A percentile compares a stretch with the other conserved stretches of the same genome.
phyloP scores from a whole-genome alignment of 2,329 filamentous ascomycete species.

The Phialemoniopsis sp. region DNA sequence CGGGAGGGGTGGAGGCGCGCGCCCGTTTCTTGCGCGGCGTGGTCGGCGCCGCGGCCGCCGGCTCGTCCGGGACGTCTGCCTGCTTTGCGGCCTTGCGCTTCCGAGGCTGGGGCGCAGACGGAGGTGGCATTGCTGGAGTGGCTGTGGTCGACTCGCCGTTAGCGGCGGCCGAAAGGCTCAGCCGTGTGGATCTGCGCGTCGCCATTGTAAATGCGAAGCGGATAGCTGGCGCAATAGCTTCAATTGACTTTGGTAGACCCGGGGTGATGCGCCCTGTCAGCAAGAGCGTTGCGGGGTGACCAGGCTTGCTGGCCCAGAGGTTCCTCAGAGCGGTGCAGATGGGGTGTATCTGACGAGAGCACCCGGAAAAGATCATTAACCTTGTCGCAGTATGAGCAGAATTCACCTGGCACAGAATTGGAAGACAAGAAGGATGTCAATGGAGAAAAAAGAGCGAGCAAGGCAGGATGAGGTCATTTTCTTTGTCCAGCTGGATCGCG shows the following conservation, averaged over 20 bases:
- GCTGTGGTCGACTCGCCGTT: constrained; percentile 1
- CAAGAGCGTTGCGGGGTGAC: not conserved
- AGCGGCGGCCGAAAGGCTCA: constrained; percentile 24
- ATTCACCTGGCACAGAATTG: no score
- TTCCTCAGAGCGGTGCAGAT: no score
- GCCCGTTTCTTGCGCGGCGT: constrained; percentile 21
- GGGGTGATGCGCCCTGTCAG: no score
- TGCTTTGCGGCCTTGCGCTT: constrained; percentile 19
- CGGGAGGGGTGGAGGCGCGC: constrained; percentile 25
- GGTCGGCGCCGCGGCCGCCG: constrained; percentile 14
- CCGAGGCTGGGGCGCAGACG: constrained; percentile 10
- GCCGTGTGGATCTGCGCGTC: constrained; percentile 29
- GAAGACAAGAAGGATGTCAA: no score
- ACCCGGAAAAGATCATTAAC: no score
- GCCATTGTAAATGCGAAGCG: constrained; percentile 14
- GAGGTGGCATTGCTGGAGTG: constrained; percentile 8
- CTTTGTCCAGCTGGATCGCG: constrained; percentile 9
- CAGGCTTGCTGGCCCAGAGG: no score
- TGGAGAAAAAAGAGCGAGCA: no score
- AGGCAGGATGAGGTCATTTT: no score
- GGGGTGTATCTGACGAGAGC: no score
- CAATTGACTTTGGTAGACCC: no score
- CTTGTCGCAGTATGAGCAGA: no score
- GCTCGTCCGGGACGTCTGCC: constrained; percentile 4
- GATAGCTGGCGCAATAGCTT: no score